Conservation (phyloP, 441 rosid species). For the Metrosideros polymorpha region DNA sequence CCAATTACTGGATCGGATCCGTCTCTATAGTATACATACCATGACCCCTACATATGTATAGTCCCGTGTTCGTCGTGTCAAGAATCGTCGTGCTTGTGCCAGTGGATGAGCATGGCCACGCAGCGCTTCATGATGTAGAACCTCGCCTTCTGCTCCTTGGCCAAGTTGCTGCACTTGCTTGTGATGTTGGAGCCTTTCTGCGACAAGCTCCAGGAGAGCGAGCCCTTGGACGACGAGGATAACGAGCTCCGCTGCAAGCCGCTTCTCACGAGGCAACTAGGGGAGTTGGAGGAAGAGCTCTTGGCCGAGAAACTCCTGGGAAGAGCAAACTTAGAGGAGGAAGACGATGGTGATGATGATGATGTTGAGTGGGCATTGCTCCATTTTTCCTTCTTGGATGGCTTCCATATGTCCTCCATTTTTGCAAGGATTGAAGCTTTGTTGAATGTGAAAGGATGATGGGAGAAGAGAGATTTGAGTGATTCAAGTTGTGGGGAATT, state of each 20-base stretch:
- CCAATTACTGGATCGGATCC: background rate
- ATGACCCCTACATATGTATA: background rate
- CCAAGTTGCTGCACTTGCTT: slow-evolving; percentile 4
- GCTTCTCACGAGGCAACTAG: background rate
- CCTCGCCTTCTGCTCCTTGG: slow-evolving; percentile 10
- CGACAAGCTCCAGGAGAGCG: slow-evolving; percentile 5
- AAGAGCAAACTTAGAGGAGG: background rate
- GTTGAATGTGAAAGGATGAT: background rate
- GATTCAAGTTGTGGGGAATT: background rate
- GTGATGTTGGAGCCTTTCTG: slow-evolving; percentile 4
- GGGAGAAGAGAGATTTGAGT: background rate
- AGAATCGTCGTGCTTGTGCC: slow-evolving; percentile 7
- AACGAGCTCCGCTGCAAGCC: background rate
- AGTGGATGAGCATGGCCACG: slow-evolving; percentile 8
- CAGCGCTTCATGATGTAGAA: slow-evolving; percentile 12
- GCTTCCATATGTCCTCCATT: background rate
- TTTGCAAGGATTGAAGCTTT: background rate
- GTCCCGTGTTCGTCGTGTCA: background rate
- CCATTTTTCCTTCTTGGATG: background rate
- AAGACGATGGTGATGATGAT: background rate
- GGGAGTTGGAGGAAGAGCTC: background rate
- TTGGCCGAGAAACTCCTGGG: slow-evolving; percentile 2
- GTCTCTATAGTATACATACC: background rate
- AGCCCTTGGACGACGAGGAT: background rate
- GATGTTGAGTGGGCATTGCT: background rate